phyloP scores from a whole-genome alignment of 441 rosid species.

The Populus trichocarpa region DNA sequence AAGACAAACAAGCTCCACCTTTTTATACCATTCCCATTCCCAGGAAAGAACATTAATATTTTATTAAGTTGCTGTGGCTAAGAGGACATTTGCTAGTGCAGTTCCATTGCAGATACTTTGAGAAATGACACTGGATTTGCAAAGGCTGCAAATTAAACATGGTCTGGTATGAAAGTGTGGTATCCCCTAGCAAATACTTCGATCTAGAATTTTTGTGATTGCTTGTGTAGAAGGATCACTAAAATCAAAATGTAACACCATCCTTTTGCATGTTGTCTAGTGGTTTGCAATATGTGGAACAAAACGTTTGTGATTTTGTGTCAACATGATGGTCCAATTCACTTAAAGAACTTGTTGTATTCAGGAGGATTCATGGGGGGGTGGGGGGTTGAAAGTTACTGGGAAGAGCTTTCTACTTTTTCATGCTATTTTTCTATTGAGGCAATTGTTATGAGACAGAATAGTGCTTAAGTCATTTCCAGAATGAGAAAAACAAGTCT shows the following conservation, averaged over 20 bases:
- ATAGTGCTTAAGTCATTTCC: neutral
- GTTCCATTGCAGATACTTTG: neutral
- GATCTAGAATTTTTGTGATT: neutral
- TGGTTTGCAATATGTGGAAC: neutral
- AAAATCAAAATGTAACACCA: too few species aligned
- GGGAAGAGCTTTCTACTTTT: neutral
- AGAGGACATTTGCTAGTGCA: neutral
- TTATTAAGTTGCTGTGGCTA: neutral
- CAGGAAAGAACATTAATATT: neutral
- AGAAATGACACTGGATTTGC: neutral
- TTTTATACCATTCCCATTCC: neutral
- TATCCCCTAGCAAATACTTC: neutral
- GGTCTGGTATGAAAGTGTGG: neutral
- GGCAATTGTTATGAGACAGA: neutral
- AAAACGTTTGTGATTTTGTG: neutral
- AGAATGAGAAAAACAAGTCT: neutral
- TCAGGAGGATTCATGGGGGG: neutral
- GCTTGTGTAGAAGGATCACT: neutral
- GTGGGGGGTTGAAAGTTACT: neutral
- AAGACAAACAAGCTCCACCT: neutral
- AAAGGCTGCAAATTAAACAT: neutral
- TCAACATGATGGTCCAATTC: neutral
- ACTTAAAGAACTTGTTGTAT: neutral
- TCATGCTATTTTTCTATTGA: neutral
- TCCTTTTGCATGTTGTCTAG: too few species aligned